Evolutionary conservation across 75 land plant genomes (phyloP), one percentile per base, ranked within the genome.

Genomic region (Pinus tabuliformis): DNA sequence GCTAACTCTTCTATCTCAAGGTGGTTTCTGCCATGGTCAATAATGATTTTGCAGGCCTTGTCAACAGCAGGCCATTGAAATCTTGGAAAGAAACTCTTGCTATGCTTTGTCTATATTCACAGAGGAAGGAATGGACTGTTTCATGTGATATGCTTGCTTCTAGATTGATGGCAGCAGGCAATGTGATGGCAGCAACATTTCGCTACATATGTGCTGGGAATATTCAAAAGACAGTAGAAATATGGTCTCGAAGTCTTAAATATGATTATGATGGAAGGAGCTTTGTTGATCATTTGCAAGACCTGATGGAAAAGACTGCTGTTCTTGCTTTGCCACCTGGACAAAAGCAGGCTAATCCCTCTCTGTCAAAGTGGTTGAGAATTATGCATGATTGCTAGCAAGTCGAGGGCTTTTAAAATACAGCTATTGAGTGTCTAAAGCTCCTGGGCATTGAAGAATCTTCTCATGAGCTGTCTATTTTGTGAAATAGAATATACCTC

Each of bases 161-260:
- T 49, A 88, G 91, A 79, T 83, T 97, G 18, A 72, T 89, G 80
- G 78, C 76, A 77, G 89, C 79, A 14, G 96, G 93, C 22, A 80
- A 92, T 56, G 84, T 84, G 56, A 84, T 92, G 56, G 92, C 99
- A 77, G 95, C 98, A 30, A 92, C 92, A 62, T 82, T 95, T 15
- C 92, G 98, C 63, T 97, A 91, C 70, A 97, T 97, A 42, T 97
- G 99, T 87, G 93, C 99, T 73, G 98, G 98, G 57, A 97, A 95
- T 84, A 87, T 95, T 77, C 95, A 97, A 58, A 95, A 88, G 78
- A 84, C 91, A 16, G 95, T 92, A 59, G 93, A 89, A 61, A 90
- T 97, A 59, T 94, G 97, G 97, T 95, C 95, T 52, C 56, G 80
- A 54, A 79, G 77, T 52, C 70, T 92, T 72, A 75, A 81, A 37